Evolutionary conservation across 2,329 filamentous ascomycete genomes (phyloP).

Genomic region (Epichloe amarillans): DNA sequence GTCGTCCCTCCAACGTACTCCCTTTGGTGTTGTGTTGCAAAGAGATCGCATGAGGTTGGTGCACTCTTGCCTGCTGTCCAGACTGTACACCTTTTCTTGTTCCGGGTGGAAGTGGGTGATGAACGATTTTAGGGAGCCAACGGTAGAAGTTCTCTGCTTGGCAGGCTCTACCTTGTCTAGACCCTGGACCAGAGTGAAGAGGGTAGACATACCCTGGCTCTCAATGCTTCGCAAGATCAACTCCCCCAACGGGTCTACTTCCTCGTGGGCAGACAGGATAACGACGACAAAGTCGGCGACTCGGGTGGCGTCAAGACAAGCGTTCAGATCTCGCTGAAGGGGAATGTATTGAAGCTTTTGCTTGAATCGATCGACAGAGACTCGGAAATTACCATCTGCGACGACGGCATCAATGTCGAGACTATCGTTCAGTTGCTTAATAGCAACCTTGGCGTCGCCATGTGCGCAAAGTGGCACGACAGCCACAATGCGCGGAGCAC

Average conservation of each 20-base stretch:
- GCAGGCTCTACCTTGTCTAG: slow-evolving; percentile 65
- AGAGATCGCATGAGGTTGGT: slow-evolving; percentile 81
- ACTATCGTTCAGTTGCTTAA: slow-evolving; percentile 60
- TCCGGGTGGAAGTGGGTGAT: slow-evolving; percentile 90
- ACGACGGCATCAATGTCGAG: slow-evolving; percentile 62
- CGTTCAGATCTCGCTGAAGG: slow-evolving; percentile 57
- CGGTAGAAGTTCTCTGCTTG: slow-evolving; percentile 64
- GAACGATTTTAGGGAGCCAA: slow-evolving; percentile 78
- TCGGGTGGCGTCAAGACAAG: slow-evolving; percentile 72
- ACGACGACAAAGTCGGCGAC: slow-evolving; percentile 87
- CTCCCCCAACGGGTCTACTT: slow-evolving; percentile 77
- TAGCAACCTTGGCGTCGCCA: slow-evolving; percentile 51
- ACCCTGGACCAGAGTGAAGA: slow-evolving; percentile 73
- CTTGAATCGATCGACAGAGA: slow-evolving; percentile 81
- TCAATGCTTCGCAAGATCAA: slow-evolving; percentile 76
- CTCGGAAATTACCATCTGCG: slow-evolving; percentile 44
- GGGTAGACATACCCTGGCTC: slow-evolving; percentile 85
- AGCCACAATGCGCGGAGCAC: slow-evolving; percentile 76
- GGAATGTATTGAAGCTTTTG: slow-evolving; percentile 83
- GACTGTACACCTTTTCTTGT: slow-evolving; percentile 78
- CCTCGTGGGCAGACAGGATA: slow-evolving; percentile 66
- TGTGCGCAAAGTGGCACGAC: slow-evolving; percentile 72
- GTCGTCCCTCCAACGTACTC: slow-evolving; percentile 89
- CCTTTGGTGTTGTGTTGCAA: slow-evolving; percentile 85
- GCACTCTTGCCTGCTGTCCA: slow-evolving; percentile 82